Evolutionary conservation across 495 filamentous ascomycete genomes (phyloP).

Genomic region (Thermothielavioides terrestris): DNA sequence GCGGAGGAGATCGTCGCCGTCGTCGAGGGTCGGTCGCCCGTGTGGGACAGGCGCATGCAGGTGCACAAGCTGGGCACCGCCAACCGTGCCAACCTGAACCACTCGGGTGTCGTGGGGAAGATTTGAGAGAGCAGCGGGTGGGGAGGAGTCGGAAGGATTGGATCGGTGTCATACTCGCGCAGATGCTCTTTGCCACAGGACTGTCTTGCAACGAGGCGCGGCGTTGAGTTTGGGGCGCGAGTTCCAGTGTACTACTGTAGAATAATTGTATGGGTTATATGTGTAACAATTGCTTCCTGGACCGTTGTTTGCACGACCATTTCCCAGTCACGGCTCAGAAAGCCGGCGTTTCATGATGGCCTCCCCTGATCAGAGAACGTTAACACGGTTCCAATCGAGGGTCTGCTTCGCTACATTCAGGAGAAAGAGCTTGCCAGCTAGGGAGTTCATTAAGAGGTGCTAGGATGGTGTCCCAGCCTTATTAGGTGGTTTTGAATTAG

Average conservation of each 20-base stretch:
- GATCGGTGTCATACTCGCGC: not conserved
- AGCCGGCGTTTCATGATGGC: too few relatives aligned
- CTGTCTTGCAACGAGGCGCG: not conserved
- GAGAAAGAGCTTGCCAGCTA: too few relatives aligned
- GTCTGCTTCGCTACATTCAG: too few relatives aligned
- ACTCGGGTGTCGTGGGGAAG: conserved; percentile 5
- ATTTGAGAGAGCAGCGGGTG: not conserved
- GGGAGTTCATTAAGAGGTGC: too few relatives aligned
- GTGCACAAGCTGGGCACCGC: conserved; percentile 68
- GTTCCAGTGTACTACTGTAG: conserved; percentile 1
- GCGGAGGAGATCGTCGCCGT: conserved; percentile 82
- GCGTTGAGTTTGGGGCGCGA: not conserved
- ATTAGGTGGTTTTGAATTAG: too few relatives aligned
- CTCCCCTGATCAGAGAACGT: too few relatives aligned
- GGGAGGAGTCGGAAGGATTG: not conserved
- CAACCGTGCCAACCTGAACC: conserved; percentile 60
- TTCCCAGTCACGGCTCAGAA: too few relatives aligned
- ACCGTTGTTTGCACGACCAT: too few relatives aligned
- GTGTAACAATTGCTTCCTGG: not conserved
- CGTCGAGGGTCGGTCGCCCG: conserved; percentile 72
- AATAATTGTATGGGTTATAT: conserved; percentile 6
- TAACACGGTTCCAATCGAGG: too few relatives aligned
- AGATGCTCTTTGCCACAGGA: too few relatives aligned
- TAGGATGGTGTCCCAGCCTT: too few relatives aligned
- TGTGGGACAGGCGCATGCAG: conserved; percentile 69